These are phyloP conservation scores for Globisporangium ultimum DNA, from an alignment of 352 stramenopile genomes.

Conservation along the genomic window DNA sequence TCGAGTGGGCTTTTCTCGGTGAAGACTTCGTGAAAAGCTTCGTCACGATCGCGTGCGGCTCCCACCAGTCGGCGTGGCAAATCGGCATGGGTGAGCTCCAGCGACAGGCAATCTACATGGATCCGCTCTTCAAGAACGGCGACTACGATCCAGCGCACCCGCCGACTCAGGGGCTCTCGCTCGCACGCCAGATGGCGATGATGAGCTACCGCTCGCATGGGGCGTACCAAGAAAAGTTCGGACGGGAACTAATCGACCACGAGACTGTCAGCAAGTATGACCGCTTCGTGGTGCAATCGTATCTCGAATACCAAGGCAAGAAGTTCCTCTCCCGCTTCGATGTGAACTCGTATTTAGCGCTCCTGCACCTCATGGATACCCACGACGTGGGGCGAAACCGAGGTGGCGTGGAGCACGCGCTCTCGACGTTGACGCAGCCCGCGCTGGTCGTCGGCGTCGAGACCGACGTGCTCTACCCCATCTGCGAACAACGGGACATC, in stretches of 20 bases:
- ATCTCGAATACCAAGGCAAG: conserved; percentile 89
- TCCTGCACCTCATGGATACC: conserved; percentile 96
- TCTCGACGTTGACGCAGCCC: conserved; percentile 59
- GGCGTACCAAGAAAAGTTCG: conserved; percentile 94
- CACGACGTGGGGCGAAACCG: conserved; percentile 91
- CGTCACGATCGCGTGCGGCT: conserved; percentile 92
- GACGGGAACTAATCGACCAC: conserved; percentile 42
- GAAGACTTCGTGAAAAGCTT: conserved; percentile 85
- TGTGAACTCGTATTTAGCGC: conserved; percentile 93
- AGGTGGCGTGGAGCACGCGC: conserved; percentile 68
- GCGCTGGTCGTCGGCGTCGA: conserved; percentile 93
- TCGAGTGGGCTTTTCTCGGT: conserved; percentile 94
- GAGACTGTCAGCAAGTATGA: conserved; percentile 17
- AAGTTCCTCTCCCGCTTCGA: conserved; percentile 97
- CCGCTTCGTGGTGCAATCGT: conserved; percentile 81
- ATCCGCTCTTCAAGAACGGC: conserved; percentile 89
- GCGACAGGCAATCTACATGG: conserved; percentile 95
- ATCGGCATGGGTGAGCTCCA: conserved; percentile 95
- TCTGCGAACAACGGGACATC: conserved; percentile 91
- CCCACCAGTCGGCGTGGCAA: conserved; percentile 94
- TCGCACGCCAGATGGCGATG: conserved; percentile 96
- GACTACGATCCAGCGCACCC: conserved; percentile 61
- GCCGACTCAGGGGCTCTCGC: conserved; percentile 78
- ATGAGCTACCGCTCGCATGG: conserved; percentile 93
- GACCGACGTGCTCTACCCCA: conserved; percentile 94